A percentile compares a stretch with the other conserved stretches of the same genome.
These are phyloP conservation scores for Miscanthus lutarioriparius DNA, from an alignment of 176 grass and related monocot species.

Conservation along the genomic window DNA sequence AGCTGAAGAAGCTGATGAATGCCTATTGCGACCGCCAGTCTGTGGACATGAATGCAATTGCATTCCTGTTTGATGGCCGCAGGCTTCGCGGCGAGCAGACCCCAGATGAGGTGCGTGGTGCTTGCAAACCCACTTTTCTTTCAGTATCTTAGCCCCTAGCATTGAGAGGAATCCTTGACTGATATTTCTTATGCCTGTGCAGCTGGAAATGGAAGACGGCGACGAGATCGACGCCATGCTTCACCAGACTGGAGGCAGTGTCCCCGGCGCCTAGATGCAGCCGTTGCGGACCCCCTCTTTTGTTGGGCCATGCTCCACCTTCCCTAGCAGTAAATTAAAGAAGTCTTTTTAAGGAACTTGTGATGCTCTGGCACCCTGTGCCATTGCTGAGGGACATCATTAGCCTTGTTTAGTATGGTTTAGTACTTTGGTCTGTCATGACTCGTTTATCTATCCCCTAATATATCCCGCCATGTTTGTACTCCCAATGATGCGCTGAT, in stretches of 20 bases:
- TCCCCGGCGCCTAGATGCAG: constrained; percentile 16
- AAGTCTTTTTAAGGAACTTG: constrained; percentile 33
- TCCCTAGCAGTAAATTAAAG: neutral
- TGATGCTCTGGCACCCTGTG: constrained; percentile 39
- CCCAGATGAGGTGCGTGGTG: constrained; percentile 56
- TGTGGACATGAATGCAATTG: constrained; percentile 74
- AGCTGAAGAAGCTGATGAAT: constrained; percentile 82
- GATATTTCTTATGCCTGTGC: neutral
- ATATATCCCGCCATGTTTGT: neutral
- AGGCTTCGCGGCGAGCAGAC: constrained; percentile 90
- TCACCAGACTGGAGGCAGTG: constrained; percentile 74
- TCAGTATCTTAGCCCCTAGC: neutral
- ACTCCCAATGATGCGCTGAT: neutral
- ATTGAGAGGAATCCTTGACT: neutral
- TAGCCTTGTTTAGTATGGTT: constrained; percentile 36
- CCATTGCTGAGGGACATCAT: constrained; percentile 41
- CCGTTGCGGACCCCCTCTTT: neutral
- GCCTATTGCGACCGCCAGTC: constrained; percentile 82
- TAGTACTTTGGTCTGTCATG: constrained; percentile 32
- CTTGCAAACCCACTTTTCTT: neutral
- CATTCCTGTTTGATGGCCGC: constrained; percentile 85
- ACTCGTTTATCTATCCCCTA: constrained; percentile 28
- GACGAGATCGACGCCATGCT: constrained; percentile 94
- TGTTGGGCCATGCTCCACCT: neutral
- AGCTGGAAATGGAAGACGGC: constrained; percentile 95